Base-by-base conservation (phyloP, 2,329 filamentous ascomycete genomes). In the Colletotrichum tofieldiae region DNA sequence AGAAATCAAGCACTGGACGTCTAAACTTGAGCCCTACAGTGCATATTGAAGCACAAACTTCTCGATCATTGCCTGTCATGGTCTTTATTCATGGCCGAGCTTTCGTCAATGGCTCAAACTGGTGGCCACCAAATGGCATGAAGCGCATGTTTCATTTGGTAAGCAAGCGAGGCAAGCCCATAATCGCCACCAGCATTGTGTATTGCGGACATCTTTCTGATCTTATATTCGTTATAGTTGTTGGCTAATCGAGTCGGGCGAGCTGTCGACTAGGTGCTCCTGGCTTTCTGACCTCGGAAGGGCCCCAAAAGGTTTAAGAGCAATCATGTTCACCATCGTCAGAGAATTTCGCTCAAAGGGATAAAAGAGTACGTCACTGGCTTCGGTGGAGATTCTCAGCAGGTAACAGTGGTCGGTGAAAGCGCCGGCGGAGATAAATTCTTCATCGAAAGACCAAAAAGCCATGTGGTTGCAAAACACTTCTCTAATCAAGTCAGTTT, bases 31-130 rank as follows among this genome's bases (percentile, higher is more conserved):
- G 88, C 71, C 84, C 90, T 59, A 84, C 85, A 0, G 80, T 85
- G 0, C 87, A 87, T 8, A 18, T 23, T 7, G 9, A 73, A 68
- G 16, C 54, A 47, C n/a, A 67, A 77, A 56, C 12, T 61, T 43
- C 0, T 66, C 5, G 77, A 78, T 16, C 82, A 81, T 7, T 89
- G 2, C 88, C 87, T 0, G 86, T 89, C 0, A 81, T 88, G 49
- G 81, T 87, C 1, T 88, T 87, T 73, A 82, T 90, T 5, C 87
- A 89, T 71, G 88, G 88, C 0, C 87, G 88, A 14, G 87, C 85
- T 0, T 85, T 87, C 60, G 78, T 79, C 3, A 81, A 85, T 3
- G 88, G 87, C 3, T 85, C 85, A 4, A 86, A 84, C 52, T 87
- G 83, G 54, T 89, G 86, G 81, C 87, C 87, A 0, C 85, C 89